Base-by-base conservation (phyloP, 2,329 filamentous ascomycete species). In the Chrysosporium queenslandicum region DNA sequence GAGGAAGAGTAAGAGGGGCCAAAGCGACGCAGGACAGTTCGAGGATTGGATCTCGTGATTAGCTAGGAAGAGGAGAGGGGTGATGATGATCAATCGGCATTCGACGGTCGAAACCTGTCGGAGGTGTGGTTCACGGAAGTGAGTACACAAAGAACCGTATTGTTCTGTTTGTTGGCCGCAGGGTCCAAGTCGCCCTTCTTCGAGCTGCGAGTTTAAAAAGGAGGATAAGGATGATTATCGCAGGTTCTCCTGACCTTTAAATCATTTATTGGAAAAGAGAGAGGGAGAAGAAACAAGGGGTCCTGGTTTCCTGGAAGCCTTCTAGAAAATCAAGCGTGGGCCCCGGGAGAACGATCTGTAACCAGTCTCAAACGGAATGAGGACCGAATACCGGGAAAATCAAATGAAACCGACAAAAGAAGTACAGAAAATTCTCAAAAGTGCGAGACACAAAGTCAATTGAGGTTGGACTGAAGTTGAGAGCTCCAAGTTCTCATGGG, bases 271-370 rank as follows among this genome's bases (percentile, higher is more conserved):
- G 30, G 37, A 23, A 23, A 40, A 40, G 9, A 47, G 18, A 37
- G 32, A 37, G 30, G 14, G 25, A 20, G 25, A n/a, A n/a, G n/a
- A 37, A 36, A 25, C 45, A 47, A 47, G 45, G 43, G 45, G 29
- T 27, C 45, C 45, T 37, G 45, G 45, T 37, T 47, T 23, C 20
- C 20, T 36, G 30, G 45, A 36, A 47, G 45, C 18, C 11, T 47
- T 47, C 45, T 47, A 37, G 45, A 47, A 47, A 18, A 47, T 32
- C 11, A 47, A 37, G 45, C 32, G 45, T 37, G 30, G 34, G 30
- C n/a, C 27, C 14, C 12, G 23, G 18, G 11, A n/a, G n/a, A 36
- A 12, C 16, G 43, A 34, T 29, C 43, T 46, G 45, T 47, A 36
- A 37, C 32, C 32, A 47, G 45, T 30, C 45, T 27, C 30, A 47